A percentile compares a stretch with the other conserved stretches of the same genome.
These are phyloP conservation scores for Podospora anserina DNA, from an alignment of 495 filamentous ascomycete species.

Conservation along the genomic window DNA sequence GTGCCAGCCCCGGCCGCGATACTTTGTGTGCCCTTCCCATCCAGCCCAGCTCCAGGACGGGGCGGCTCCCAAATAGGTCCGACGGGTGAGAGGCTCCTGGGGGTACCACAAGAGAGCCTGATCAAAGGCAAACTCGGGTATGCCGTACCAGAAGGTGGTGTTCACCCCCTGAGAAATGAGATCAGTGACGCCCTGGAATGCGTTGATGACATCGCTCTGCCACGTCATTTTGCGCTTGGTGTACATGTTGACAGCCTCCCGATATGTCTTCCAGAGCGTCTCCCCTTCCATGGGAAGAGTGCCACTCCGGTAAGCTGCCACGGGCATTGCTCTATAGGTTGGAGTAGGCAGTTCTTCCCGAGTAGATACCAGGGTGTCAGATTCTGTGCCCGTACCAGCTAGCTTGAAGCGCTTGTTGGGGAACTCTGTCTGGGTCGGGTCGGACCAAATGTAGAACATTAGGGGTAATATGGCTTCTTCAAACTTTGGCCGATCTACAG, in stretches of 20 bases:
- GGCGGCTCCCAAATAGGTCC: slow-evolving; percentile 1
- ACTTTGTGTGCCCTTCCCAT: slow-evolving; percentile 20
- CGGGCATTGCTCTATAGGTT: slow-evolving; percentile 11
- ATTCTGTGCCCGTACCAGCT: background rate
- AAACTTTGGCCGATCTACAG: slow-evolving; percentile 11
- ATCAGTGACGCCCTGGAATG: slow-evolving; percentile 16
- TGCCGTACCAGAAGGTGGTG: slow-evolving; percentile 19
- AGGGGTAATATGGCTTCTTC: background rate
- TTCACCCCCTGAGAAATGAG: slow-evolving; percentile 16
- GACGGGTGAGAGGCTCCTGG: slow-evolving; percentile 11
- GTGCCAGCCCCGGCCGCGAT: slow-evolving; percentile 20
- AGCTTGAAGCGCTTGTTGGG: slow-evolving; percentile 17
- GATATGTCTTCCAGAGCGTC: slow-evolving; percentile 19
- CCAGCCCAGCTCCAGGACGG: slow-evolving; percentile 20
- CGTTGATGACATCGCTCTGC: slow-evolving; percentile 18
- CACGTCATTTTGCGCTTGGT: slow-evolving; percentile 18
- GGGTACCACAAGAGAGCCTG: slow-evolving; percentile 21
- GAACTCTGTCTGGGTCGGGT: slow-evolving; percentile 16
- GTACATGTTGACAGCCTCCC: slow-evolving; percentile 18
- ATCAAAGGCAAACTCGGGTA: slow-evolving; percentile 22
- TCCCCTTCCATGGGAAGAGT: slow-evolving; percentile 12
- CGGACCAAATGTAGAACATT: slow-evolving; percentile 11
- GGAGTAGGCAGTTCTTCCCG: slow-evolving; percentile 1
- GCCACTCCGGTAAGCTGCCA: background rate
- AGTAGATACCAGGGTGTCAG: slow-evolving; percentile 1